phyloP scores from a whole-genome alignment of 306 rosid genomes.

The Gastrolobium bilobum region DNA sequence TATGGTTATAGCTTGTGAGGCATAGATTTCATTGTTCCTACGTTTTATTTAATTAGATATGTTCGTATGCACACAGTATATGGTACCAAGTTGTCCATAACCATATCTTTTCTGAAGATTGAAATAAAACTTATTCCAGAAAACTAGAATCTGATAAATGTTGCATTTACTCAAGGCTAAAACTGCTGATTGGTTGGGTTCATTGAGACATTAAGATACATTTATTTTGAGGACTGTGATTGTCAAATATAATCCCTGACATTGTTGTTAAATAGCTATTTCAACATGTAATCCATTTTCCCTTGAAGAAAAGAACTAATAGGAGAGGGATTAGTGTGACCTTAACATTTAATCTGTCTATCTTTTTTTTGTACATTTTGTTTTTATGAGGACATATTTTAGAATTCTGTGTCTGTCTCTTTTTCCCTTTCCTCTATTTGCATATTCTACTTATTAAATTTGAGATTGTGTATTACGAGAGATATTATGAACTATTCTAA shows the following conservation, averaged over 20 bases:
- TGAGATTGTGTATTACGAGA: background rate
- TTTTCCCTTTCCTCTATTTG: background rate
- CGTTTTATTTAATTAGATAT: background rate
- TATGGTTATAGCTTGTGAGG: background rate
- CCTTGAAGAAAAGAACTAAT: background rate
- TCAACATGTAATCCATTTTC: background rate
- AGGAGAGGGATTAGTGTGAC: background rate
- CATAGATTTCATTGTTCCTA: background rate
- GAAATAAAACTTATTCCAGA: background rate
- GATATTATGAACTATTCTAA: constrained; percentile 17
- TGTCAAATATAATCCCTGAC: too few species aligned
- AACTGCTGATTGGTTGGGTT: background rate
- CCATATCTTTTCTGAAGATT: background rate
- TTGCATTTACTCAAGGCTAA: constrained; percentile 3
- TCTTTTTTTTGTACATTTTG: background rate
- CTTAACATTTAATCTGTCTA: background rate
- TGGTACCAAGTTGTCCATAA: background rate
- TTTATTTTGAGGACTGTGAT: too few species aligned
- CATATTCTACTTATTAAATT: background rate
- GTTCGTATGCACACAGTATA: background rate
- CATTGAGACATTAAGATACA: background rate
- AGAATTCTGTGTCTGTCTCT: background rate
- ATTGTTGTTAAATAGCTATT: background rate
- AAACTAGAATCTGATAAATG: constrained; percentile 15
- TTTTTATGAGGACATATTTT: background rate